Evolutionary conservation across 257 asterid genomes (phyloP).

Genomic region (Marsdenia floribunda): DNA sequence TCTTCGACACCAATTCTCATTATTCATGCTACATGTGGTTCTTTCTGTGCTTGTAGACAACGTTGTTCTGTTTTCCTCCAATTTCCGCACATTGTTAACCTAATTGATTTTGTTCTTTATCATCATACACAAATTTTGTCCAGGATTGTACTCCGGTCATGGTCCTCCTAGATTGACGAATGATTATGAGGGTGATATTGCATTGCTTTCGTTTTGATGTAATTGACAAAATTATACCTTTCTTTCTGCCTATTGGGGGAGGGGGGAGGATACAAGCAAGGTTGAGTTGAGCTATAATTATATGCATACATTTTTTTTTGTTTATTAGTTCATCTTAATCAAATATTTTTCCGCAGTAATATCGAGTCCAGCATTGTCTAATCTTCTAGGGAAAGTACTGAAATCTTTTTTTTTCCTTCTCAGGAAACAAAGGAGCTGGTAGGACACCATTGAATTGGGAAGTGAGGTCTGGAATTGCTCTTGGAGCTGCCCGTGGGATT

Average conservation of each 20-base stretch:
- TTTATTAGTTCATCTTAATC: neutral
- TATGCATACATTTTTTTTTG: neutral
- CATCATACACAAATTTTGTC: neutral
- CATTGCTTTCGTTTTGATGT: too few species aligned
- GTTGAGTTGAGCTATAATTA: neutral
- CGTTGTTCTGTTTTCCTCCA: neutral
- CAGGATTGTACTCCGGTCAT: neutral
- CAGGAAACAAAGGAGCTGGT: constrained; percentile 39
- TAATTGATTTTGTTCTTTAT: neutral
- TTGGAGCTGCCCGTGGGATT: constrained; percentile 42
- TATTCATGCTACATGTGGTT: neutral
- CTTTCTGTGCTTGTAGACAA: neutral
- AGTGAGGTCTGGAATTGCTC: constrained; percentile 36
- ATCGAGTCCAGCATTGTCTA: neutral
- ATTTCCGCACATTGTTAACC: neutral
- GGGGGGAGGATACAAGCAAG: neutral
- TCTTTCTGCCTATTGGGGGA: neutral
- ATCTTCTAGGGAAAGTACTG: neutral
- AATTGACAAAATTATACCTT: too few species aligned
- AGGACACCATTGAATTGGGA: constrained; percentile 39
- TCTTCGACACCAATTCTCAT: constrained; percentile 2
- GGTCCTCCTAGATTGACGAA: neutral
- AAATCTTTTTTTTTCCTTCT: neutral
- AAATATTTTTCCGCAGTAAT: neutral
- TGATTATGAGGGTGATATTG: too few species aligned